Conservation (phyloP, 2,329 filamentous ascomycete species). For the Botryotinia globosa region DNA sequence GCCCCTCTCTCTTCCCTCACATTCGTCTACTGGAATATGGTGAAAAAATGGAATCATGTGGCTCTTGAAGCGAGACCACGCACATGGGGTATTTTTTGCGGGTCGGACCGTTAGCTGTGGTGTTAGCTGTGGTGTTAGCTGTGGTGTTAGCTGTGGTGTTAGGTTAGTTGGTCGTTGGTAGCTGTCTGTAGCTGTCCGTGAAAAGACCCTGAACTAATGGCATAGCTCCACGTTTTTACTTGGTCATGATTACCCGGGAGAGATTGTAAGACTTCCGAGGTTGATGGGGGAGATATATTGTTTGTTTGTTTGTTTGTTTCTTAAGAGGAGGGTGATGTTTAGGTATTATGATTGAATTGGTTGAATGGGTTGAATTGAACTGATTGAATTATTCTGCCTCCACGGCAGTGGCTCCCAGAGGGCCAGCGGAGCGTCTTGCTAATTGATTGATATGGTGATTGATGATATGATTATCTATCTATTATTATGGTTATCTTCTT, state of each 20-base stretch:
- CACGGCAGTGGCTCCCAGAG: not conserved
- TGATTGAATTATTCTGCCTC: not conserved
- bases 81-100: not conserved
- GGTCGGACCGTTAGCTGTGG: not conserved
- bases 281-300: not conserved
- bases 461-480: too few species aligned
- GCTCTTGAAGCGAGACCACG: not conserved
- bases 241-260: not conserved
- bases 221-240: slow-evolving; percentile 2
- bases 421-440: not conserved
- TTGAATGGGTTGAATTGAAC: not conserved
- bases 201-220: slow-evolving; percentile 2
- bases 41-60: not conserved
- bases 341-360: not conserved
- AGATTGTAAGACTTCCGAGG: not conserved
- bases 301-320: not conserved
- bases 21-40: not conserved
- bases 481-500: not conserved
- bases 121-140: slow-evolving; percentile 2
- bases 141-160: not conserved
- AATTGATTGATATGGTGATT: not conserved
- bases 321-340: not conserved
- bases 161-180: not conserved
- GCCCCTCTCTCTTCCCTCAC: not conserved
- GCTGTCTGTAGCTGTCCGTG: not conserved